Conservation (phyloP, 371 early-diverging fungal species). For the Lichtheimia hyalospora region DNA sequence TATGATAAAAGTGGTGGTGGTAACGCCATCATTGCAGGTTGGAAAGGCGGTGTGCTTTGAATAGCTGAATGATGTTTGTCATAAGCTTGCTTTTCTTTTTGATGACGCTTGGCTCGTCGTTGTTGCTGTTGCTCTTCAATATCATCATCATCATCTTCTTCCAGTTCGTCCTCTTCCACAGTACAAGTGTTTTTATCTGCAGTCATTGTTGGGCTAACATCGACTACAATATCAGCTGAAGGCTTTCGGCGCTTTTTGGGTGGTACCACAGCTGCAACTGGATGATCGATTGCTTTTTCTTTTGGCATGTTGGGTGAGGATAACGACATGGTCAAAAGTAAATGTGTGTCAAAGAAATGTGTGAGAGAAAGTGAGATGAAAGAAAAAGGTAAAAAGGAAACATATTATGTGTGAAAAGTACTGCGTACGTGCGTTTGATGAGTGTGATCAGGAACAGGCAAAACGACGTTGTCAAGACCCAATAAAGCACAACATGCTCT, state of each 20-base stretch:
- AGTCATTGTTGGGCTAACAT: no score
- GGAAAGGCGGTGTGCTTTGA: neutral
- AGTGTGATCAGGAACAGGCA: slow-evolving; percentile 5
- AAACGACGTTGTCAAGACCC: neutral
- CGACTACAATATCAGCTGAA: neutral
- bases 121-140: neutral
- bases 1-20: slow-evolving; percentile 12
- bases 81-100: neutral
- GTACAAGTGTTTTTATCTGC: no score
- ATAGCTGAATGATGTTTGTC: neutral
- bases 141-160: slow-evolving; percentile 4
- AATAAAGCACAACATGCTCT: slow-evolving; percentile 7
- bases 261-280: slow-evolving; percentile 9
- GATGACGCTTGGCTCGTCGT: neutral
- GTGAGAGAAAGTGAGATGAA: neutral
- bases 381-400: slow-evolving; percentile 5
- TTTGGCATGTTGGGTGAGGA: neutral
- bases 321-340: neutral
- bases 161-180: neutral
- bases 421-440: no score
- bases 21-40: slow-evolving; percentile 12
- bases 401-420: slow-evolving; percentile 3
- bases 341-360: neutral
- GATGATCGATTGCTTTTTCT: neutral
- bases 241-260: slow-evolving; percentile 17